These are phyloP conservation scores for Cladosporium sphaerospermum DNA, from an alignment of 2,329 filamentous ascomycete genomes.

Conservation along the genomic window DNA sequence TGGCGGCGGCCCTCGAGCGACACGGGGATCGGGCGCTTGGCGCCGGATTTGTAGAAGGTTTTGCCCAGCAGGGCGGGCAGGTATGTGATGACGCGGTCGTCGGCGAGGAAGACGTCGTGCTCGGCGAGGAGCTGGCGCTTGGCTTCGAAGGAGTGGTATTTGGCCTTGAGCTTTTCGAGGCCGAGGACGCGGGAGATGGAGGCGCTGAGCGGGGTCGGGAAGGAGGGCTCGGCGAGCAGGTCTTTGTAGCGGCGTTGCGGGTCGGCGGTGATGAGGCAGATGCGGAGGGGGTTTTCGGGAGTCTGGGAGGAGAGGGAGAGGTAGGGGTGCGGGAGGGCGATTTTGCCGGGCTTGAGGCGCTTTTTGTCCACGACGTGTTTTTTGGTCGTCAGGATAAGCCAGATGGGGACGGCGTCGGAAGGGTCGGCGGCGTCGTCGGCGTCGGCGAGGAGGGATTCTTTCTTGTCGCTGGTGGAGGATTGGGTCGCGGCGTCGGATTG, in stretches of 20 bases:
- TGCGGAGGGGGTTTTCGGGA: slow-evolving; percentile 42
- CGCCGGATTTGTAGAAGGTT: slow-evolving; percentile 78
- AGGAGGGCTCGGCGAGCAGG: slow-evolving; percentile 64
- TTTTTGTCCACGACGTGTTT: slow-evolving; percentile 66
- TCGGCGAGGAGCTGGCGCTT: slow-evolving; percentile 76
- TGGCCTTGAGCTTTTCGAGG: slow-evolving; percentile 75
- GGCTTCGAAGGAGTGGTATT: slow-evolving; percentile 84
- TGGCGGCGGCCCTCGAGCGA: slow-evolving; percentile 54
- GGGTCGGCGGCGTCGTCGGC: slow-evolving; percentile 40
- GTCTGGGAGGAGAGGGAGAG: slow-evolving; percentile 50
- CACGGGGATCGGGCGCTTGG: slow-evolving; percentile 83
- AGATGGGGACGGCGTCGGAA: slow-evolving; percentile 49
- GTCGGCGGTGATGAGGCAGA: slow-evolving; percentile 82
- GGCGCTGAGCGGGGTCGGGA: slow-evolving; percentile 42
- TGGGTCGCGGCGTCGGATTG: slow-evolving; percentile 37
- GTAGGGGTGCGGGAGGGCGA: slow-evolving; percentile 52
- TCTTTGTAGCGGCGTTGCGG: slow-evolving; percentile 87
- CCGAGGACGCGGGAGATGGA: slow-evolving; percentile 63
- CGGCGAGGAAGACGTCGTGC: slow-evolving; percentile 89
- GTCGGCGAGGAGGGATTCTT: slow-evolving; percentile 50
- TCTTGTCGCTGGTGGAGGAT: slow-evolving; percentile 40
- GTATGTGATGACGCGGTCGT: slow-evolving; percentile 70
- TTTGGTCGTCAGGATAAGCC: slow-evolving; percentile 59
- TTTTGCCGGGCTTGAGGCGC: slow-evolving; percentile 76
- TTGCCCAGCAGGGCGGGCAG: slow-evolving; percentile 80